phyloP scores from a whole-genome alignment of 768 basidiomycete species.

The Trametes maxima region DNA sequence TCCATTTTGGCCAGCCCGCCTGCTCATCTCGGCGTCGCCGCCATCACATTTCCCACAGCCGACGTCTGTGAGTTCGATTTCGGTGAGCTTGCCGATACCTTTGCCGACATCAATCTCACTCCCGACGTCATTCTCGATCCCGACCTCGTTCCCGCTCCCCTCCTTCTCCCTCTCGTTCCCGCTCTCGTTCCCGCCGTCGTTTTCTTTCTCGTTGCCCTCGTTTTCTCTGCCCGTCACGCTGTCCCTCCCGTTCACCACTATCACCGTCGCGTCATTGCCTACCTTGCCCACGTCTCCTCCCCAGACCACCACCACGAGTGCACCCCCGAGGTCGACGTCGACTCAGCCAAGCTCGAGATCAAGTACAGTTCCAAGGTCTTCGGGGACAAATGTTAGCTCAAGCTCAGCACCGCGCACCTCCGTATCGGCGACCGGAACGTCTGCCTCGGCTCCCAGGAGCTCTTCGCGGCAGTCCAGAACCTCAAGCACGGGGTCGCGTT shows the following conservation, averaged over 20 bases:
- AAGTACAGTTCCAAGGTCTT: not conserved
- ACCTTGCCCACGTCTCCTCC: not conserved
- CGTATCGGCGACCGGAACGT: not conserved
- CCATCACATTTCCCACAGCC: not conserved
- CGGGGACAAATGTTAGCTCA: not conserved
- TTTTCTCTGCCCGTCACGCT: not conserved
- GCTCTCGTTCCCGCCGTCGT: not conserved
- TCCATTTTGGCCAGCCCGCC: not conserved
- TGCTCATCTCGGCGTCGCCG: not conserved
- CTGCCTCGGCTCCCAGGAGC: not conserved
- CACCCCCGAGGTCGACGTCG: not conserved
- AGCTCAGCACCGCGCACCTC: not conserved
- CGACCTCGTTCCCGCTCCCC: slow-evolving; percentile 1
- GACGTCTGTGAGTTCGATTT: not conserved
- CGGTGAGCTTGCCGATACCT: slow-evolving; percentile 12
- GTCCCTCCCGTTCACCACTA: not conserved
- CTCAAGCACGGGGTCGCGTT: not conserved
- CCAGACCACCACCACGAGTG: not conserved
- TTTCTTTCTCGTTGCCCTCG: not conserved
- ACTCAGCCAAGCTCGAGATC: slow-evolving; percentile 5
- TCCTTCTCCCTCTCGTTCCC: slow-evolving; percentile 2
- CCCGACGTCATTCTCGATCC: slow-evolving; percentile 1
- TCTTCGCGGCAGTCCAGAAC: not conserved
- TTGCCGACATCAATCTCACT: slow-evolving; percentile 5
- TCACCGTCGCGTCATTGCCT: not conserved